A percentile compares a stretch with the other conserved stretches of the same genome.
Evolutionary conservation across 768 basidiomycete genomes (phyloP).

Genomic region (Lentinula boryana): DNA sequence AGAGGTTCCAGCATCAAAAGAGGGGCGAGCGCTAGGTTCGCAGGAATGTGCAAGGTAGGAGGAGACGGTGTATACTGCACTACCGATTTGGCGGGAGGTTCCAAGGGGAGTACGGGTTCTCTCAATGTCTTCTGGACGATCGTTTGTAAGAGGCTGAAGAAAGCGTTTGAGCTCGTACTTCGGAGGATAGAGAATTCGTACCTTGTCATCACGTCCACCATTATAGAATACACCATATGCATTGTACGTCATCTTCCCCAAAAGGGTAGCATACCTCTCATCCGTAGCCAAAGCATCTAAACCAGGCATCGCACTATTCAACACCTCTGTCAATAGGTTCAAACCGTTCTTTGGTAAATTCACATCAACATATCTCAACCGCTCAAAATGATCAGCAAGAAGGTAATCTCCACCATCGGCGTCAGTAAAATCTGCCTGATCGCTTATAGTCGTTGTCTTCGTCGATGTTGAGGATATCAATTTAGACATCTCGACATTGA

Average conservation of each 20-base stretch:
- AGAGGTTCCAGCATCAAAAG: constrained; percentile 60
- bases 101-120: constrained; percentile 73
- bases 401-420: constrained; percentile 50
- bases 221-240: constrained; percentile 66
- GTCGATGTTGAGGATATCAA: constrained; percentile 23
- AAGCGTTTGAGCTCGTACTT: not conserved
- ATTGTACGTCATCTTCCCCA: constrained; percentile 75
- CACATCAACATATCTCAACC: constrained; percentile 64
- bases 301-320: constrained; percentile 61
- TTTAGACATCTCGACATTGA: constrained; percentile 58
- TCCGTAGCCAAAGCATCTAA: constrained; percentile 65
- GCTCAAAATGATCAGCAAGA: constrained; percentile 72
- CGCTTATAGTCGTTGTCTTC: constrained; percentile 16
- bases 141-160: constrained; percentile 43
- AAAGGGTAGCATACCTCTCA: constrained; percentile 52
- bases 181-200: constrained; percentile 21
- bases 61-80: constrained; percentile 70
- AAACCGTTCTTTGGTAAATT: constrained; percentile 41
- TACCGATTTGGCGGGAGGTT: constrained; percentile 69
- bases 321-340: constrained; percentile 43
- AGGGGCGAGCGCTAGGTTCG: constrained; percentile 56
- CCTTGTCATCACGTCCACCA: constrained; percentile 68
- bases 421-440: constrained; percentile 35
- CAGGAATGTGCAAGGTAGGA: constrained; percentile 79
- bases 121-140: constrained; percentile 66